Evolutionary conservation across 108 stramenopile species (phyloP).

Genomic region (Nannochloropsis salina): DNA sequence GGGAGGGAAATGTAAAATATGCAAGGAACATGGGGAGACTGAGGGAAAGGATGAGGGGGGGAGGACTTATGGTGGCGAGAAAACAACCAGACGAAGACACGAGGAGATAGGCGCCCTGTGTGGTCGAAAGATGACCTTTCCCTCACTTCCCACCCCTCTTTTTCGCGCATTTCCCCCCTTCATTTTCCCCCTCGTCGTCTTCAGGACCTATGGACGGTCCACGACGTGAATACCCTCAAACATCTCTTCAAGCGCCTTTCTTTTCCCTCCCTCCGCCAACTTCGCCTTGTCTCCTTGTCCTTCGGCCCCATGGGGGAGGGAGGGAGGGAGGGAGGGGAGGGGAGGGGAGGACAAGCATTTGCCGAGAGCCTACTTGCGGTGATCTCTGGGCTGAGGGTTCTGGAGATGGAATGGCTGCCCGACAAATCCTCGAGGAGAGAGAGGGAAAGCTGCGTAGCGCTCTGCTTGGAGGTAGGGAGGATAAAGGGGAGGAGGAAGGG

Average conservation of each 20-base stretch:
- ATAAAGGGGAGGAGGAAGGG: not conserved
- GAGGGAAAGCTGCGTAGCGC: not conserved
- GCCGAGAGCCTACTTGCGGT: not conserved
- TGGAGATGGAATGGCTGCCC: not conserved
- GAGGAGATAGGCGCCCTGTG: not conserved
- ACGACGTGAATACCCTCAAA: not conserved
- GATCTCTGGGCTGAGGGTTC: not conserved
- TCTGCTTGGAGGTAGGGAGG: not conserved
- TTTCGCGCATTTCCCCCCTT: not conserved
- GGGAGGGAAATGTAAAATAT: too few relatives aligned
- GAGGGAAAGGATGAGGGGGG: not conserved
- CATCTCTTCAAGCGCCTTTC: not conserved
- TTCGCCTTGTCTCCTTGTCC: not conserved
- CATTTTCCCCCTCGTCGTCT: not conserved
- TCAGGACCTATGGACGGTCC: not conserved
- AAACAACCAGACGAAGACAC: not conserved
- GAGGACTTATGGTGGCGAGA: not conserved
- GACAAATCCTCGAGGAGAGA: not conserved
- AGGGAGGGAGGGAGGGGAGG: not conserved
- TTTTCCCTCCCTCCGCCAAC: not conserved
- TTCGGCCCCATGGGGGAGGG: not conserved
- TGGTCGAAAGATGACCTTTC: not conserved
- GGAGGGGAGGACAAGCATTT: not conserved
- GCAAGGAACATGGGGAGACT: not conserved
- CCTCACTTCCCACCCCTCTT: not conserved